phyloP scores from a whole-genome alignment of 495 filamentous ascomycete genomes.

The Corynascus novoguineensis region DNA sequence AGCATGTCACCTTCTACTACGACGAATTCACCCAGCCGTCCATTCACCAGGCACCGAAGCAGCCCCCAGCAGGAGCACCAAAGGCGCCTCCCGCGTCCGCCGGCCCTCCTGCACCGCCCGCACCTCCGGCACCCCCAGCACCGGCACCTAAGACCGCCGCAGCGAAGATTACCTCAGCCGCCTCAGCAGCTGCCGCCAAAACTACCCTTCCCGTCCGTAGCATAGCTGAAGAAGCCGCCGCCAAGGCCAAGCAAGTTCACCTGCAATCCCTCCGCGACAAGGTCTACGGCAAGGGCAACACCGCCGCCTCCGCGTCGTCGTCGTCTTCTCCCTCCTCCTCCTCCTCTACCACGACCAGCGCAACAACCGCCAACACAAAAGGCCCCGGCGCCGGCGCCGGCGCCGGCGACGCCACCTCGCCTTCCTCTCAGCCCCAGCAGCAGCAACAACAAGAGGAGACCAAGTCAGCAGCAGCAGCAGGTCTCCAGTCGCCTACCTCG shows the following conservation, averaged over 20 bases:
- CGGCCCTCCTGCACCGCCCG: slow-evolving; percentile 13
- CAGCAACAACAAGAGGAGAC: neutral
- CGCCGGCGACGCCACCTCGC: neutral
- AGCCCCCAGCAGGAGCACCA: slow-evolving; percentile 28
- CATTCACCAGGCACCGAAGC: slow-evolving; percentile 37
- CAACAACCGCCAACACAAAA: no score
- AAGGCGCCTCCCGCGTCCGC: slow-evolving; percentile 23
- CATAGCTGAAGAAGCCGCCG: slow-evolving; percentile 64
- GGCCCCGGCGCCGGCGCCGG: no score
- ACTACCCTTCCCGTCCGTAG: slow-evolving; percentile 51
- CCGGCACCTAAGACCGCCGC: slow-evolving; percentile 10
- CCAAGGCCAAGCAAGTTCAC: slow-evolving; percentile 53
- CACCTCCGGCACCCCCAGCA: slow-evolving; percentile 19
- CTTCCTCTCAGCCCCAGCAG: neutral
- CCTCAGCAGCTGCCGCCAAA: slow-evolving; percentile 19
- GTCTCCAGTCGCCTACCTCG: slow-evolving; percentile 37
- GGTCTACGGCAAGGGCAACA: slow-evolving; percentile 33
- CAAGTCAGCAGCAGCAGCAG: neutral
- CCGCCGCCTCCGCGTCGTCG: slow-evolving; percentile 11
- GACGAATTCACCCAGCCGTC: slow-evolving; percentile 47
- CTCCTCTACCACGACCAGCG: neutral
- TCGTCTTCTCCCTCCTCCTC: slow-evolving; percentile 11
- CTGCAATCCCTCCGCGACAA: slow-evolving; percentile 37
- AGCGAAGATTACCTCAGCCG: slow-evolving; percentile 14
- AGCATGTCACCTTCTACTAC: slow-evolving; percentile 61